A percentile compares a stretch with the other conserved stretches of the same genome.
Conservation (phyloP, 1,139 yeast species). For the Blastobotrys petasosporus region DNA sequence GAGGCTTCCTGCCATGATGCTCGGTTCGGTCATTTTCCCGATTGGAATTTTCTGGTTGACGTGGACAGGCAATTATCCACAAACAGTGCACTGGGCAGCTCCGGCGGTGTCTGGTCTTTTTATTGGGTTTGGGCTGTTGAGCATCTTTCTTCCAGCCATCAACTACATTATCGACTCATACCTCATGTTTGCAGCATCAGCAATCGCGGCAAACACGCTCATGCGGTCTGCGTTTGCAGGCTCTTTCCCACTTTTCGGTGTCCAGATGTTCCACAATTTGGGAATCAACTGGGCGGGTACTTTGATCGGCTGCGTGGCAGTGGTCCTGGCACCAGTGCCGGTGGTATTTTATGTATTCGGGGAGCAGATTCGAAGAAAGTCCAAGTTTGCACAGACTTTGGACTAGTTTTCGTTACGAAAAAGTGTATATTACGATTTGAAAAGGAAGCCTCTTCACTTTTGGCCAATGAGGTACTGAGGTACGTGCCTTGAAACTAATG, state of each 20-base stretch:
- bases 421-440: too few relatives aligned
- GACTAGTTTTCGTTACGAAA: background rate
- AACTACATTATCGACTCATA: constrained; percentile 80
- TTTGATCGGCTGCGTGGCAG: constrained; percentile 62
- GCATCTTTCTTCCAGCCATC: constrained; percentile 71
- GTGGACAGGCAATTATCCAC: constrained; percentile 74
- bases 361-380: constrained; percentile 38
- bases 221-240: constrained; percentile 72
- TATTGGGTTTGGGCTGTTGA: constrained; percentile 68
- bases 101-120: constrained; percentile 70
- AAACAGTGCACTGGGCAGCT: constrained; percentile 74
- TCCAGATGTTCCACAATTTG: constrained; percentile 68
- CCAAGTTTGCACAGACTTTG: constrained; percentile 10
- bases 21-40: constrained; percentile 64
- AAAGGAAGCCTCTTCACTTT: too few relatives aligned
- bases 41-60: constrained; percentile 78
- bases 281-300: constrained; percentile 82
- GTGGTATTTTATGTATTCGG: constrained; percentile 64
- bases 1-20: constrained; percentile 67
- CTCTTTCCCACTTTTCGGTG: constrained; percentile 73
- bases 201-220: constrained; percentile 82
- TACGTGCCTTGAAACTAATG: too few relatives aligned
- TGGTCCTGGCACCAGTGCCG: constrained; percentile 65
- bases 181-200: constrained; percentile 77
- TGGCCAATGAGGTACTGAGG: too few relatives aligned